These are phyloP conservation scores for Trichaptum fuscoviolaceum DNA, from an alignment of 768 basidiomycete species.

Conservation along the genomic window DNA sequence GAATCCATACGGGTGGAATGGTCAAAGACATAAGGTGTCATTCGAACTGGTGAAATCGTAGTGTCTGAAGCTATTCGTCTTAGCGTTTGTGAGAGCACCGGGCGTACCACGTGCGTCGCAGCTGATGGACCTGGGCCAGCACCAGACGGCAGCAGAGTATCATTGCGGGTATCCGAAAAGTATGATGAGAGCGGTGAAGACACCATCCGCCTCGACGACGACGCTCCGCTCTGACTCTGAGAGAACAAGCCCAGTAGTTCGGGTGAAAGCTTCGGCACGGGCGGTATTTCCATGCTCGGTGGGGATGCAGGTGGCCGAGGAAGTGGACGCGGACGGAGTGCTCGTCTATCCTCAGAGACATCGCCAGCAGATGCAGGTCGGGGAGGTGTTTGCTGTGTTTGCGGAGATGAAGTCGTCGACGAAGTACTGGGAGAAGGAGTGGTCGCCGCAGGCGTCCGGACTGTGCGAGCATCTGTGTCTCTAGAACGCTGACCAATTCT, in stretches of 20 bases:
- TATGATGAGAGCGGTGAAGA: background rate
- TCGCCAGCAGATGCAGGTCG: background rate
- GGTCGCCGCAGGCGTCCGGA: background rate
- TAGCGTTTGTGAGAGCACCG: background rate
- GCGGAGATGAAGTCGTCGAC: background rate
- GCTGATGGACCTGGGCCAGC: background rate
- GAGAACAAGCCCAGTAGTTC: background rate
- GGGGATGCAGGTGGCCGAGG: background rate
- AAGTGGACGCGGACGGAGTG: background rate
- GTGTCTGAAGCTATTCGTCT: background rate
- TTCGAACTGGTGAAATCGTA: background rate
- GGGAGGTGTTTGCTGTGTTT: background rate
- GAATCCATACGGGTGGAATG: background rate
- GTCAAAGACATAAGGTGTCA: background rate
- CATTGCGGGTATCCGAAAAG: background rate
- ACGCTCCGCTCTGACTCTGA: background rate
- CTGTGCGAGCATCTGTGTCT: background rate
- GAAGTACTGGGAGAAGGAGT: background rate
- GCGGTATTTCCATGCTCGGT: background rate
- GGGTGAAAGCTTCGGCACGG: background rate
- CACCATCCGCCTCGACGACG: background rate
- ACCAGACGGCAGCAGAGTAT: background rate
- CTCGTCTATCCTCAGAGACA: background rate
- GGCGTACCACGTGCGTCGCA: background rate
- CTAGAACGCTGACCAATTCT: background rate